phyloP scores from a whole-genome alignment of 768 basidiomycete genomes.

The Russula sp. region DNA sequence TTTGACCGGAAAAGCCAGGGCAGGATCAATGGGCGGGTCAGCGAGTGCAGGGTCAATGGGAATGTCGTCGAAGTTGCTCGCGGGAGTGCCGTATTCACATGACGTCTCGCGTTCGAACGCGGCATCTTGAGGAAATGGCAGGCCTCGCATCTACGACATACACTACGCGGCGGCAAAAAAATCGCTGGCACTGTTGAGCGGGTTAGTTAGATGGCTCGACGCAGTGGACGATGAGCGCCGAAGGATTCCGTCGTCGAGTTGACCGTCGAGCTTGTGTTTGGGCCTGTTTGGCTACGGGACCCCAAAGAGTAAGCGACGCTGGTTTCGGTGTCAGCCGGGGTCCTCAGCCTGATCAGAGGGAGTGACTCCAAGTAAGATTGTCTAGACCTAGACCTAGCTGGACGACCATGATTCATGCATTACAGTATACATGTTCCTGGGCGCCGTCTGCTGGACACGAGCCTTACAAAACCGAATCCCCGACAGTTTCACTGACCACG shows the following conservation, averaged over 20 bases:
- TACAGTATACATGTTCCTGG: constrained; percentile 4
- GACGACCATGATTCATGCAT: not conserved
- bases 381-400: too few species aligned
- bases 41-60: constrained; percentile 76
- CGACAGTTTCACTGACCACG: not conserved
- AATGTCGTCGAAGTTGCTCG: constrained; percentile 50
- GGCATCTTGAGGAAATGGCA: constrained; percentile 46
- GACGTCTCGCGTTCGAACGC: constrained; percentile 48
- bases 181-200: not conserved
- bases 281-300: constrained; percentile 16
- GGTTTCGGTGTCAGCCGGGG: constrained; percentile 12
- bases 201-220: constrained; percentile 1
- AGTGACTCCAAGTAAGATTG: not conserved
- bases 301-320: constrained; percentile 1
- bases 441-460: not conserved
- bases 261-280: constrained; percentile 22
- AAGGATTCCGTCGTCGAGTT: constrained; percentile 20
- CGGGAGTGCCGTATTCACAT: constrained; percentile 53
- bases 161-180: constrained; percentile 4
- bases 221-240: constrained; percentile 12
- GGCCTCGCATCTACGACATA: constrained; percentile 44
- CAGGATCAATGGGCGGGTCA: constrained; percentile 46
- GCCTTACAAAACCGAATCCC: not conserved
- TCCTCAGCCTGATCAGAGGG: not conserved
- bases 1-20: constrained; percentile 28